Evolutionary conservation across 1,139 yeast species (phyloP), one percentile per base, ranked within the genome.

Genomic region (Yamadazyma triangularis): DNA sequence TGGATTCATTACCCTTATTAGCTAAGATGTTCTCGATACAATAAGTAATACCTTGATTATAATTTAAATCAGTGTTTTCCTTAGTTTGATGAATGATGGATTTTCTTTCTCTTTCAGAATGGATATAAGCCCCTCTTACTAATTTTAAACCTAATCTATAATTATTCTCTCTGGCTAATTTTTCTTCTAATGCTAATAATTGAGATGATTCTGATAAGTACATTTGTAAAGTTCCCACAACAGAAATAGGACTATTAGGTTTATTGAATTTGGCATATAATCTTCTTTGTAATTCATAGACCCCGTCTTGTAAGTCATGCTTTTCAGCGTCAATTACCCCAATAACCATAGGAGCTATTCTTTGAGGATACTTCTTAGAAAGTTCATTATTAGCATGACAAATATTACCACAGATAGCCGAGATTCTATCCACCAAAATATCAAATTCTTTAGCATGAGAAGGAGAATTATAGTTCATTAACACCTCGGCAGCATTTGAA

Each of bases 41-140:
- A 42, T 70, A 62, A 12, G 74, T 52, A 44, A 85, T 77, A 25
- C 95, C 95, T 13, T 65, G 59, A 60, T 91, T 77, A 62, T 82
- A 91, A 51, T 80, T 79, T 9, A 44, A 47, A 51, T 88, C 96
- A n/a, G 96, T 68, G 40, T 76, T 89, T 38, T 67, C 72, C 59
- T 89, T 88, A 27, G 86, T 74, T 44, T 69, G 65, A 60, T 82
- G 93, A 41, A 91, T 85, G 23, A 86, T 79, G n/a, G 58, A 45
- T 32, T 55, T 43, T 50, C 96, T 72, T 42, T 82, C 68, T 26
- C 82, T 74, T 61, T 91, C 97, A 3, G 95, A 78, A 56, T 89
- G 96, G 41, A 89, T 77, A 63, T 91, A 91, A 6, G 98, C 98
- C 41, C 98, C 98, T 56, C 98, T 78, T n/a, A 91, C 98, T 34